Conservation (phyloP, 225 moss, liverwort and hornwort species). For the Climacium dendroides region DNA sequence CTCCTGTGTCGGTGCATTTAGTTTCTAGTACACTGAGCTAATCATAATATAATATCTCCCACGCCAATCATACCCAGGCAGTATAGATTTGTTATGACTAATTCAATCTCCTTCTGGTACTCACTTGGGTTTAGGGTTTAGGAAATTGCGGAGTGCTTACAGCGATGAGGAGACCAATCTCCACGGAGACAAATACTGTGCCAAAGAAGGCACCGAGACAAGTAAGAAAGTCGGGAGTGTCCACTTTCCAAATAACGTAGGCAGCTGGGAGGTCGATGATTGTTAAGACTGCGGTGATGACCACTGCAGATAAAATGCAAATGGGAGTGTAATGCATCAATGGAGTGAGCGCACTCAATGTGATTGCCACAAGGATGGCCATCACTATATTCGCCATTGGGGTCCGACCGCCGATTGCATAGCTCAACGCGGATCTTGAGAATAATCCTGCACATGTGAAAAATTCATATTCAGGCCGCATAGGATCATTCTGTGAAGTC, state of each 20-base stretch:
- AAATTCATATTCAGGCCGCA: no score
- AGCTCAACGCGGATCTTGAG: conserved; percentile 71
- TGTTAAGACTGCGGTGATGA: conserved; percentile 47
- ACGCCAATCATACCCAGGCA: neutral
- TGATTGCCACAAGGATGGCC: conserved; percentile 34
- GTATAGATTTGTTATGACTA: neutral
- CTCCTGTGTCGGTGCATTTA: neutral
- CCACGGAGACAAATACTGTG: conserved; percentile 58
- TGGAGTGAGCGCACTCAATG: conserved; percentile 39
- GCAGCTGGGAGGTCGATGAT: conserved; percentile 43
- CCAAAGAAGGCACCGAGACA: conserved; percentile 47
- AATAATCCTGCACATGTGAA: conserved; percentile 33
- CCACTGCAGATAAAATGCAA: conserved; percentile 46
- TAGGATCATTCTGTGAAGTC: no score
- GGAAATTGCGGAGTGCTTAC: conserved; percentile 33
- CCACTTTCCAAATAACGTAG: conserved; percentile 48
- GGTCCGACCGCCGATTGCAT: conserved; percentile 27
- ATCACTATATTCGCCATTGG: conserved; percentile 56
- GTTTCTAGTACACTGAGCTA: neutral
- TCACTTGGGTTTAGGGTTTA: no score
- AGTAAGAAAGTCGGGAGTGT: conserved; percentile 58
- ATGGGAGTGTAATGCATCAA: conserved; percentile 64
- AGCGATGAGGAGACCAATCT: conserved; percentile 57
- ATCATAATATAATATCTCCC: neutral
- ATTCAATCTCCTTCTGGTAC: neutral